A percentile compares a stretch with the other conserved stretches of the same genome.
These are phyloP conservation scores for Vitis labrusca DNA, from an alignment of 164 flowering plant species.

Conservation along the genomic window DNA sequence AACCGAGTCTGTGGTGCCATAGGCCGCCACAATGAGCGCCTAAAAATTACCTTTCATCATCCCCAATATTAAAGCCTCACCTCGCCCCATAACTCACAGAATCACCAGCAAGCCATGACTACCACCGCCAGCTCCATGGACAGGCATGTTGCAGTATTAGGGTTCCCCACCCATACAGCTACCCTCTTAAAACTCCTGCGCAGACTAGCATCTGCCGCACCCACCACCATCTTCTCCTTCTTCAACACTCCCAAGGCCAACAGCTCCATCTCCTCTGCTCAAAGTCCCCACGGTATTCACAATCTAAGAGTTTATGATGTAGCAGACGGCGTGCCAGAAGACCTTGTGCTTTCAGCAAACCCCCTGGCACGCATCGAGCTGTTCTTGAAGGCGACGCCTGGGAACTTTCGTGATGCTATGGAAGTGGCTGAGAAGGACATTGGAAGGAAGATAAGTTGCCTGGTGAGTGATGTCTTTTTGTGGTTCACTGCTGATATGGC, in stretches of 20 bases:
- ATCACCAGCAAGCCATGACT: too few relatives aligned
- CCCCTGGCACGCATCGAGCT: background rate
- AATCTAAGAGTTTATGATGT: slow-evolving; percentile 29
- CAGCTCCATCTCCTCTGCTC: slow-evolving; percentile 9
- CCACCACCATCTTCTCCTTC: slow-evolving; percentile 15
- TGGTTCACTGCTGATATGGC: slow-evolving; percentile 19
- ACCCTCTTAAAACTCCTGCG: slow-evolving; percentile 18
- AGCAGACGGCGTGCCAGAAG: slow-evolving; percentile 35
- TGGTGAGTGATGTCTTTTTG: slow-evolving; percentile 16
- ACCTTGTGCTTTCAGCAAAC: background rate
- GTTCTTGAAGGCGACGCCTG: background rate
- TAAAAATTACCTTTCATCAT: too few relatives aligned
- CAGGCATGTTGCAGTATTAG: slow-evolving; percentile 14
- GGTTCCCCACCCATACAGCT: slow-evolving; percentile 22
- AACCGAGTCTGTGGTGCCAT: too few relatives aligned
- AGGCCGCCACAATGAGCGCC: too few relatives aligned
- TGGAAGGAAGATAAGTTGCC: slow-evolving; percentile 10
- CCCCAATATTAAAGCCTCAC: too few relatives aligned
- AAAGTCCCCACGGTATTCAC: too few relatives aligned
- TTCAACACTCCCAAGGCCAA: slow-evolving; percentile 23
- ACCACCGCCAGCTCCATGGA: too few relatives aligned
- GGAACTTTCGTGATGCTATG: background rate
- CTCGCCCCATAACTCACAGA: too few relatives aligned
- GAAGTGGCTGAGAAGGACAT: slow-evolving; percentile 4
- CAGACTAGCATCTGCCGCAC: slow-evolving; percentile 18